phyloP scores from a whole-genome alignment of 2,329 filamentous ascomycete species.

The Cladobotryum protrusum region DNA sequence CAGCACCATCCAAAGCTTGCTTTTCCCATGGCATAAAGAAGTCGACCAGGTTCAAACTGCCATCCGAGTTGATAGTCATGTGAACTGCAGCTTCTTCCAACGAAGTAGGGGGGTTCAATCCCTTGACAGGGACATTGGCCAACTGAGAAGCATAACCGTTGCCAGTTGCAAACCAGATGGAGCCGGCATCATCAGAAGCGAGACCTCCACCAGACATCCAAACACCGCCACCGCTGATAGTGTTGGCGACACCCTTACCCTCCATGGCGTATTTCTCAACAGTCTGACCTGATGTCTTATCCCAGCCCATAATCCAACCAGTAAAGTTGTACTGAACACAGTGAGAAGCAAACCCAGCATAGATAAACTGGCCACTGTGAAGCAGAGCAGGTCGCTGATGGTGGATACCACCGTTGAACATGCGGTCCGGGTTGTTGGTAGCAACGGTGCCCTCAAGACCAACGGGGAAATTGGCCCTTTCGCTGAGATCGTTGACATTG shows the following conservation, averaged over 20 bases:
- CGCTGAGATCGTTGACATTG: conserved; percentile 31
- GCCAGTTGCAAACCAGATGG: conserved; percentile 33
- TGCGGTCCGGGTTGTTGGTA: conserved; percentile 40
- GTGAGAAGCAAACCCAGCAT: conserved; percentile 48
- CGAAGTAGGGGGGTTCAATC: conserved; percentile 32
- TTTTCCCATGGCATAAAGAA: conserved; percentile 53
- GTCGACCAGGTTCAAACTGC: conserved; percentile 39
- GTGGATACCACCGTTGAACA: conserved; percentile 46
- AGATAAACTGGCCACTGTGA: conserved; percentile 40
- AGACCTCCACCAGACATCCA: conserved; percentile 37
- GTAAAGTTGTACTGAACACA: conserved; percentile 53
- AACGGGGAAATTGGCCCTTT: conserved; percentile 39
- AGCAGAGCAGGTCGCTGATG: conserved; percentile 45
- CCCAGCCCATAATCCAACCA: conserved; percentile 44
- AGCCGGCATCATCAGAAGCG: conserved; percentile 33
- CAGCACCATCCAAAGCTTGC: conserved; percentile 41
- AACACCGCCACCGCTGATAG: conserved; percentile 37
- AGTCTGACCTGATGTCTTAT: conserved; percentile 33
- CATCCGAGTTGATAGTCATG: conserved; percentile 34
- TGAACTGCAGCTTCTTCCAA: conserved; percentile 41
- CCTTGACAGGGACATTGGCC: conserved; percentile 31
- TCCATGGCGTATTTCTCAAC: conserved; percentile 37
- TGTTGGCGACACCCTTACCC: conserved; percentile 31
- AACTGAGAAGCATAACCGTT: conserved; percentile 37
- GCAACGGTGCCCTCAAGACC: conserved; percentile 40